These are phyloP conservation scores for Dimocarpus longan DNA, from an alignment of 345 rosid genomes.

Conservation along the genomic window DNA sequence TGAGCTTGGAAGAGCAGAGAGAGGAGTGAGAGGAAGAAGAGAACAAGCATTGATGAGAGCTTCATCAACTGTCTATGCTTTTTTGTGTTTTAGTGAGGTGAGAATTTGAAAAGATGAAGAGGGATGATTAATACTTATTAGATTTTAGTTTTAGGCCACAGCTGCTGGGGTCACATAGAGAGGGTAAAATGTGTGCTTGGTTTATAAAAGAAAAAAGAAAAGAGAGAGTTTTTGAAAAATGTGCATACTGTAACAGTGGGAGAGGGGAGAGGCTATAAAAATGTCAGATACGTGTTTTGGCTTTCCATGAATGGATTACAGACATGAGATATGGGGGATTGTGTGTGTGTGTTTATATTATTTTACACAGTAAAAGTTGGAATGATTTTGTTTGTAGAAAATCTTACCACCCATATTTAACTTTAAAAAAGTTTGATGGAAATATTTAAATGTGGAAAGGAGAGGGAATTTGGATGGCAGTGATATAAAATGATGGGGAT, in stretches of 20 bases:
- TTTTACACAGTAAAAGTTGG: slow-evolving; percentile 37
- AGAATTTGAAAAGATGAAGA: neutral
- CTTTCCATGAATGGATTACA: slow-evolving; percentile 40
- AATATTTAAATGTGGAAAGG: slow-evolving; percentile 19
- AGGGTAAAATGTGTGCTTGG: slow-evolving; percentile 19
- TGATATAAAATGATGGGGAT: slow-evolving; percentile 51
- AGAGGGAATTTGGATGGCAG: slow-evolving; percentile 13
- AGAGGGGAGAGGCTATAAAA: slow-evolving; percentile 7
- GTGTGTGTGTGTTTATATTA: slow-evolving; percentile 18
- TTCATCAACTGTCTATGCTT: slow-evolving; percentile 27
- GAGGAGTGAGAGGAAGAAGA: slow-evolving; percentile 36
- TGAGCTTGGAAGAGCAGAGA: slow-evolving; percentile 39
- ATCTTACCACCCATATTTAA: neutral
- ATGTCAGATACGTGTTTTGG: slow-evolving; percentile 34
- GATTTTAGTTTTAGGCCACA: neutral
- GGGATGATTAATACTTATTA: neutral
- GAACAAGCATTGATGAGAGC: slow-evolving; percentile 27
- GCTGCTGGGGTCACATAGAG: slow-evolving; percentile 6
- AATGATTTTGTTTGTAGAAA: slow-evolving; percentile 47
- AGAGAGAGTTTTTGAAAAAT: slow-evolving; percentile 13
- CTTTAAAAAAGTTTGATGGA: neutral
- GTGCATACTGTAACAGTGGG: neutral
- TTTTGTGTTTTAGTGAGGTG: slow-evolving; percentile 5
- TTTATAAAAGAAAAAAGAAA: slow-evolving; percentile 4
- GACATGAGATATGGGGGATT: slow-evolving; percentile 23